These are phyloP conservation scores for Plectosphaerella plurivora DNA, from an alignment of 2,329 filamentous ascomycete genomes.

Conservation along the genomic window DNA sequence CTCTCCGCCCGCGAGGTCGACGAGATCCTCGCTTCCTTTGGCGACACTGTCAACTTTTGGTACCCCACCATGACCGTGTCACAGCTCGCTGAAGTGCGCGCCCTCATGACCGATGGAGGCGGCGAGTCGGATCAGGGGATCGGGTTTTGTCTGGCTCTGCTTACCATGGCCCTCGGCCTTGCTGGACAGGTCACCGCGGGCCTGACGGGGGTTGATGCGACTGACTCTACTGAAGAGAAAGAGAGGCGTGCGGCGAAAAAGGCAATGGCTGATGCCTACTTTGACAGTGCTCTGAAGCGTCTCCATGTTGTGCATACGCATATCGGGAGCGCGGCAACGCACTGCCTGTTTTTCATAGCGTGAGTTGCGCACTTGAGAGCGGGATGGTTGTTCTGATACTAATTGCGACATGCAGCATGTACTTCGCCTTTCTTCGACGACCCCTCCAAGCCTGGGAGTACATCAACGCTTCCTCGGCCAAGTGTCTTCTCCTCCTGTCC, in stretches of 20 bases:
- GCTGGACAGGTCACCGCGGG: slow-evolving; percentile 33
- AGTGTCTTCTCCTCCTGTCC: slow-evolving; percentile 43
- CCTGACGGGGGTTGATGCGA: slow-evolving; percentile 12
- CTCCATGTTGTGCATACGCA: slow-evolving; percentile 41
- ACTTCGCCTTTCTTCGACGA: slow-evolving; percentile 44
- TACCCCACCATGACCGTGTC: slow-evolving; percentile 43
- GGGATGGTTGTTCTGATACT: background rate
- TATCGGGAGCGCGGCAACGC: slow-evolving; percentile 39
- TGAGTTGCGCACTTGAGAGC: slow-evolving; percentile 18
- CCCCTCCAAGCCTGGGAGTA: slow-evolving; percentile 50
- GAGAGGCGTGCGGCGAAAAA: slow-evolving; percentile 24
- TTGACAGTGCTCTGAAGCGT: slow-evolving; percentile 40
- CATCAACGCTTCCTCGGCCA: slow-evolving; percentile 41
- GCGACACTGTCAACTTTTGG: slow-evolving; percentile 46
- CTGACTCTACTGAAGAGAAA: slow-evolving; percentile 17
- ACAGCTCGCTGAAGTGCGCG: slow-evolving; percentile 27
- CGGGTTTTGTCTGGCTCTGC: slow-evolving; percentile 34
- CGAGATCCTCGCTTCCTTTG: slow-evolving; percentile 36
- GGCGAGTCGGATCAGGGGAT: slow-evolving; percentile 28
- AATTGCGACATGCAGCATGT: slow-evolving; percentile 25
- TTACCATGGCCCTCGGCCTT: slow-evolving; percentile 44
- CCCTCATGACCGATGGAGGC: slow-evolving; percentile 24
- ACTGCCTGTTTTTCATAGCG: slow-evolving; percentile 47
- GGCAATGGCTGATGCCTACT: slow-evolving; percentile 36
- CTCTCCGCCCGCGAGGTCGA: slow-evolving; percentile 35